Percentiles rank a stretch among this genome's conserved stretches.
Conservation (phyloP, 2,329 filamentous ascomycete species). For the Tympanopsis confertula region DNA sequence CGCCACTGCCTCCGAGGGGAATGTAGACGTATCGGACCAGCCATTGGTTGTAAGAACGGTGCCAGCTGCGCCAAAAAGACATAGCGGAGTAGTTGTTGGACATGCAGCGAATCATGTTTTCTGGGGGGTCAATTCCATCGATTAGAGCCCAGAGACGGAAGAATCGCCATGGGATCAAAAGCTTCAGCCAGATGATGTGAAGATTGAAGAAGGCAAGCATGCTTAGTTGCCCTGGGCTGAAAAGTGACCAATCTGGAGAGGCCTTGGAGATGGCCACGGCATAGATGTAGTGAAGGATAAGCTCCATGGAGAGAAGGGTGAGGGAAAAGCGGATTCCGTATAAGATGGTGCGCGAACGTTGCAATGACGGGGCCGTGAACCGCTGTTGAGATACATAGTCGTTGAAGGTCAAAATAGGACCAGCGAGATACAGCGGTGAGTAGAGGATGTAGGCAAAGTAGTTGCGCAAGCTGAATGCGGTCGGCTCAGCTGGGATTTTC, state of each 20-base stretch:
- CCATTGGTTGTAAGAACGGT: conserved; percentile 91
- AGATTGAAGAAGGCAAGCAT: conserved; percentile 93
- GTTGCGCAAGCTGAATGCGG: conserved; percentile 71
- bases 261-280: conserved; percentile 83
- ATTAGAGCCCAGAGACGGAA: conserved; percentile 92
- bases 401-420: conserved; percentile 93
- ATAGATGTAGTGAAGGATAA: conserved; percentile 85
- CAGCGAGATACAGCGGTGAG: conserved; percentile 81
- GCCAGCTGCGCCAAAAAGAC: conserved; percentile 93
- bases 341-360: conserved; percentile 56
- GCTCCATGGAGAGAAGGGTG: conserved; percentile 76
- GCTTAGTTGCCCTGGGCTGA: conserved; percentile 76
- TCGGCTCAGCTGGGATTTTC: conserved; percentile 55
- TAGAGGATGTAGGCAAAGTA: conserved; percentile 86
- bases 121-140: conserved; percentile 85
- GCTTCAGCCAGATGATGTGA: conserved; percentile 94
- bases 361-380: conserved; percentile 62
- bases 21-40: conserved; percentile 87
- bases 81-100: conserved; percentile 86
- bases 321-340: conserved; percentile 77
- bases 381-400: conserved; percentile 85
- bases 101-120: conserved; percentile 97
- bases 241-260: conserved; percentile 67
- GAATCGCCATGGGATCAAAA: conserved; percentile 93
- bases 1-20: conserved; percentile 61